Base-by-base conservation (phyloP, 805 yeast species). In the Saturnispora ahearnii region DNA sequence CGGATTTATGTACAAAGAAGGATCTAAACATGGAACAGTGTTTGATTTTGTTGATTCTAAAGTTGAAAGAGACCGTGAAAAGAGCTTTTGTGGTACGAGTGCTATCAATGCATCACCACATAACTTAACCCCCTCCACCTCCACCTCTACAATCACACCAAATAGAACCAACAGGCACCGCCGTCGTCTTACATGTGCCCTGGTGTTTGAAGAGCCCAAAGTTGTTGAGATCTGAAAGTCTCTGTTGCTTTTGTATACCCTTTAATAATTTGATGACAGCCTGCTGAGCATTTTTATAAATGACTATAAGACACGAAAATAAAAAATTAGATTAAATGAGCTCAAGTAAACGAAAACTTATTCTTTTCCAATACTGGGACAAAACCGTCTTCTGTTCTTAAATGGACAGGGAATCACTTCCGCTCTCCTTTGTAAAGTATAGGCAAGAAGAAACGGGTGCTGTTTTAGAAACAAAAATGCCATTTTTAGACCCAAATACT, bases 171-270 rank as follows among this genome's bases (percentile, higher is more conserved):
- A 28, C 9, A 59, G 64, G 36, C 80, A 75, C 55, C 67, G 65
- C 34, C 54, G 79, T 42, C 59, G 77, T 36, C 65, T 71, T n/a
- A 68, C 77, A 0, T 69, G 76, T 40, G 79, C 80, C 0, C 59
- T 75, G 56, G 68, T 71, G 32, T 74, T 75, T 54, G 68, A 69
- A 13, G 53, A 63, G 15, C 79, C 74, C 21, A 63, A 58, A 49
- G 57, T 64, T 6, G 56, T 65, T 24, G 64, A 65, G 15, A 52
- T 63, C 13, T 38, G 28, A 38, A 26, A 26, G 29, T 3, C 40
- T 15, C 3, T 13, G 21, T 12, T 18, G 7, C 24, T 10, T 21
- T 21, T 36, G 15, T 15, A 36, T 36, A 36, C 40, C 40, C 26
- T 37, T 38, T 38, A 26, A 38, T 38, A 24, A 38, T 32, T 18